Evolutionary conservation across 1,284 basidiomycete species (phyloP).

Genomic region (Puccinia triticina): DNA sequence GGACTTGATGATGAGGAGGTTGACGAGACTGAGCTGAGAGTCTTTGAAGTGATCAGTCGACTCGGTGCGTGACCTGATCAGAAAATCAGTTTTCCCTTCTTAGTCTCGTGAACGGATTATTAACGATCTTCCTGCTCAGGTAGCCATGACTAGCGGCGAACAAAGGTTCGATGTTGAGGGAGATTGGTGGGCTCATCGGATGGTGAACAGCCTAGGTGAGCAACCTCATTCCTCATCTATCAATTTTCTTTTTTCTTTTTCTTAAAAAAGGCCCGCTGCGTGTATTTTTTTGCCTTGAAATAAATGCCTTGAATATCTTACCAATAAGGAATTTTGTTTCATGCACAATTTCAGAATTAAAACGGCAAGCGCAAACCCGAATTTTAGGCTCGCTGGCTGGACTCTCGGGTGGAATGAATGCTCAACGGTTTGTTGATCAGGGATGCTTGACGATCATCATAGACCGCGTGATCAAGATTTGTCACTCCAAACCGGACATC

Average conservation of each 20-base stretch:
- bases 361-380: constrained; percentile 16
- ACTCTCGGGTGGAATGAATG: constrained; percentile 34
- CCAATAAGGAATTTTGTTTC: neutral
- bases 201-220: constrained; percentile 5
- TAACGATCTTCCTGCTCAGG: neutral
- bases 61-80: neutral
- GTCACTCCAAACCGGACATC: constrained; percentile 39
- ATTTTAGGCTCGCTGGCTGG: constrained; percentile 27
- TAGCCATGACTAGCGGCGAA: constrained; percentile 34
- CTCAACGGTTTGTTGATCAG: constrained; percentile 31
- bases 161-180: constrained; percentile 40
- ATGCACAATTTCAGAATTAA: neutral
- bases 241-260: neutral
- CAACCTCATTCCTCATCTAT: neutral
- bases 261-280: neutral
- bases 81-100: neutral
- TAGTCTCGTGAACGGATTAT: neutral
- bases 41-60: constrained; percentile 35
- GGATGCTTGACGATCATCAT: constrained; percentile 15
- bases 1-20: constrained; percentile 36
- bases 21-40: constrained; percentile 33
- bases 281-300: neutral
- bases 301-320: neutral
- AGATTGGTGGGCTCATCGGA: constrained; percentile 27
- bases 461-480: constrained; percentile 16